These are phyloP conservation scores for Phytophthora fragariaefolia DNA, from an alignment of 352 stramenopile genomes.

Conservation along the genomic window DNA sequence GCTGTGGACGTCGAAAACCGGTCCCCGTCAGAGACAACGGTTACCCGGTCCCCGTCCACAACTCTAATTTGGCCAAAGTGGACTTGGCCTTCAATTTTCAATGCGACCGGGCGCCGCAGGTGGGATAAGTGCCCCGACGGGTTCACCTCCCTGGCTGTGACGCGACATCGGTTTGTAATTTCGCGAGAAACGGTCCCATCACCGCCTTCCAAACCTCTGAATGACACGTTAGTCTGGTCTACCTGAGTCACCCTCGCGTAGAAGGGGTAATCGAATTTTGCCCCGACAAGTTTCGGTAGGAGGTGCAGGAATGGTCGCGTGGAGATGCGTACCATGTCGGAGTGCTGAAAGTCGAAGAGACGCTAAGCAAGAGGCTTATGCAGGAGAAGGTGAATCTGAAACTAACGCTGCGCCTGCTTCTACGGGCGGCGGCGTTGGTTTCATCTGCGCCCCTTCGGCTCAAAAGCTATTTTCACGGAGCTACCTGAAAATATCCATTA, in stretches of 20 bases:
- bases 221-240: neutral
- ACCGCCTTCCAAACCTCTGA: neutral
- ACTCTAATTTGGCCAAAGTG: neutral
- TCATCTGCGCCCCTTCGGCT: neutral
- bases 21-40: neutral
- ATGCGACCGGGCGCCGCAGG: neutral
- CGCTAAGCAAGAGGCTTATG: neutral
- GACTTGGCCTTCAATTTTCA: neutral
- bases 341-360: neutral
- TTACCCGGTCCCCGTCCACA: neutral
- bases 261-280: neutral
- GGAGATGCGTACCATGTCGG: neutral
- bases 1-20: neutral
- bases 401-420: neutral
- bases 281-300: neutral
- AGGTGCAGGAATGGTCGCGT: neutral
- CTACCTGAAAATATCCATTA: constrained; percentile 1
- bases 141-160: neutral
- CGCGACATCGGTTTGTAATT: neutral
- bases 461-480: constrained; percentile 5
- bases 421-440: neutral
- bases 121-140: neutral
- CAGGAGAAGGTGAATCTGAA: neutral
- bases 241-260: neutral
- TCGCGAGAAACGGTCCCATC: neutral